Base-by-base conservation (phyloP, 2,329 filamentous ascomycete species). In the Chrysosporium keratinophilum region DNA sequence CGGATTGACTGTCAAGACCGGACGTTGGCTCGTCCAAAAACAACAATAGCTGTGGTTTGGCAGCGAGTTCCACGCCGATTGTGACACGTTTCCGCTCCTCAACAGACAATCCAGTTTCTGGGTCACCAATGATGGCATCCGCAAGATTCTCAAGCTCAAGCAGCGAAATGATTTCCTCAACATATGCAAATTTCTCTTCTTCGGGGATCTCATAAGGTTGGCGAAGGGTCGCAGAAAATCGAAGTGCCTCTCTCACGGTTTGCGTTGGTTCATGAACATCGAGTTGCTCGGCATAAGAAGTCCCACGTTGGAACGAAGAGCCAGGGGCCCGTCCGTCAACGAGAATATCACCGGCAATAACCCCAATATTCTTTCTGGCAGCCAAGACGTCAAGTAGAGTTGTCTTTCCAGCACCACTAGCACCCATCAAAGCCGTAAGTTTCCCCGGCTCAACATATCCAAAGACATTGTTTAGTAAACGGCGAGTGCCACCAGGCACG, bases 11-110 rank as follows among this genome's bases (percentile, higher is more conserved):
- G 70, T 96, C 91, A 17, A 96, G 81, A 75, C 91, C 91, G 28
- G 89, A 95, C 2, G 90, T 96, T 10, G 90, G 90, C 69, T 97
- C 90, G 63, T 97, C 91, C 39, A 96, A 81, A 74, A 96, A 96
- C 42, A 96, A 80, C 56, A 96, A 77, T 53, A 96, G 77, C 39
- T 88, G 83, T 6, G 91, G 91, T 73, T 93, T 95, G 5, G 91
- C 91, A 41, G 88, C 90, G 19, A 97, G 78, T 67, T 97, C 91
- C n/a, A 97, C 90, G 70, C 88, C 91, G 58, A 97, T 95, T 0
- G 90, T 96, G 5, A 96, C 78, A 63, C 88, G 86, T 66, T 83
- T 83, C n/a, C 81, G 76, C 65, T 84, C 80, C 65, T 83, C 81
- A 20, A 80, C 77, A 51, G 79, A 79, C 40, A 80, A 71, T 72